Evolutionary conservation across 495 filamentous ascomycete species (phyloP), one percentile per base, ranked within the genome.

Genomic region (Hapsidospora chrysogenum): DNA sequence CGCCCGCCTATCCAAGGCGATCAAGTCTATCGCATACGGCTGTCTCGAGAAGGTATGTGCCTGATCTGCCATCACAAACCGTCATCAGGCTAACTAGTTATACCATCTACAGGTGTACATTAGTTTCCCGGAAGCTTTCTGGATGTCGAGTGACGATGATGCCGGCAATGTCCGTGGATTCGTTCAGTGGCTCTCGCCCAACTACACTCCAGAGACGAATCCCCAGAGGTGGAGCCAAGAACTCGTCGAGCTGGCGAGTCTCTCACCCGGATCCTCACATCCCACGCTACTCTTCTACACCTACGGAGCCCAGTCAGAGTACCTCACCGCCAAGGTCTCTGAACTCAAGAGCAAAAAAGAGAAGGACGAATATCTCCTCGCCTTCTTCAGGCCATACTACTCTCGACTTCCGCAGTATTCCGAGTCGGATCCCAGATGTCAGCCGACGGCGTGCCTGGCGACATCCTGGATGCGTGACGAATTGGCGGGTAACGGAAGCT

Each of bases 231-330:
- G 83, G 83, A 76, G 75, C 44, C 80, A 85, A 57, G 80, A 89
- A 58, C 63, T 67, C 42, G 59, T 94, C 40, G 85, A 86, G 37
- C 61, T 97, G 21, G 72, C 77, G 29, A 69, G 78, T 2, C 63
- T 93, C 14, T 64, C 72, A 0, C 40, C 44, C 0, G 47, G 60
- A 0, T 66, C 56, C 44, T 65, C 76, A 3, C 86, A 93, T 21
- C 81, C 89, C 9, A 94, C 85, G 2, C 66, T 97, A 14, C 68
- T 97, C 17, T 97, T 92, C 66, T 97, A 97, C 63, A 75, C 76
- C 40, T 85, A 78, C 47, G 89, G 86, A 5, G 59, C 53, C 36
- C 66, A 68, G 50, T 74, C 58, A 15, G 49, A 45, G 41, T 61
- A 53, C 41, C 48, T 71, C 9, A 58, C 61, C 0, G 44, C 62